Evolutionary conservation across 2,329 filamentous ascomycete species (phyloP).

Genomic region (Colletotrichum camelliae): DNA sequence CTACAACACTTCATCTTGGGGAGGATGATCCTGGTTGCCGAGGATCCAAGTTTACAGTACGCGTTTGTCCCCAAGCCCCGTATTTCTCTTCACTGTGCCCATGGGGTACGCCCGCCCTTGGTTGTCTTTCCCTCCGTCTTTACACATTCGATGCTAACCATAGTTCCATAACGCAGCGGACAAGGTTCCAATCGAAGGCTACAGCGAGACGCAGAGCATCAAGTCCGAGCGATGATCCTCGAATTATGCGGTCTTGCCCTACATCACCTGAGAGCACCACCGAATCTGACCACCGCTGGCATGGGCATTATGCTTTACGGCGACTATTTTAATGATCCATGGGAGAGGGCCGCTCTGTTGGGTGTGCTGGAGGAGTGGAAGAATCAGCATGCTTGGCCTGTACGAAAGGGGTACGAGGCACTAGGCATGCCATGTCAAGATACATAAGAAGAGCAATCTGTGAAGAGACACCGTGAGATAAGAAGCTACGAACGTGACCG

Average conservation of each 20-base stretch:
- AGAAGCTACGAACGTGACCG: no score
- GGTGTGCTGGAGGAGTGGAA: slow-evolving; percentile 50
- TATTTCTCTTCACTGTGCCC: no score
- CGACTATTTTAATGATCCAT: slow-evolving; percentile 45
- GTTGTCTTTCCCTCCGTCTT: no score
- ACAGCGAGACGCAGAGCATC: slow-evolving; percentile 40
- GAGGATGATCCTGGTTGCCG: slow-evolving; percentile 43
- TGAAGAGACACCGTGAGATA: no score
- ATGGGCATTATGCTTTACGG: slow-evolving; percentile 47
- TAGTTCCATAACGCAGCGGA: no score
- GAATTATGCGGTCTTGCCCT: slow-evolving; percentile 46
- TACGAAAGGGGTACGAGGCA: no score
- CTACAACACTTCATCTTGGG: slow-evolving; percentile 44
- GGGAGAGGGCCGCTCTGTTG: slow-evolving; percentile 40
- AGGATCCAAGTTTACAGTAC: slow-evolving; percentile 42
- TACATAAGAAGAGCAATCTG: no score
- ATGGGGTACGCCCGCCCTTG: no score
- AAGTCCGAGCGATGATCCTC: slow-evolving; percentile 40
- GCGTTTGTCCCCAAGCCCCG: no score
- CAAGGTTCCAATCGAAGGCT: slow-evolving; percentile 30
- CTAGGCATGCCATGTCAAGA: no score
- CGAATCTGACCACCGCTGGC: slow-evolving; percentile 42
- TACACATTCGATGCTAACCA: no score
- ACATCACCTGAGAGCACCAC: slow-evolving; percentile 41
- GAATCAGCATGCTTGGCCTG: slow-evolving; percentile 45